Evolutionary conservation across 2,329 filamentous ascomycete species (phyloP).

Genomic region (Penicillium freii): DNA sequence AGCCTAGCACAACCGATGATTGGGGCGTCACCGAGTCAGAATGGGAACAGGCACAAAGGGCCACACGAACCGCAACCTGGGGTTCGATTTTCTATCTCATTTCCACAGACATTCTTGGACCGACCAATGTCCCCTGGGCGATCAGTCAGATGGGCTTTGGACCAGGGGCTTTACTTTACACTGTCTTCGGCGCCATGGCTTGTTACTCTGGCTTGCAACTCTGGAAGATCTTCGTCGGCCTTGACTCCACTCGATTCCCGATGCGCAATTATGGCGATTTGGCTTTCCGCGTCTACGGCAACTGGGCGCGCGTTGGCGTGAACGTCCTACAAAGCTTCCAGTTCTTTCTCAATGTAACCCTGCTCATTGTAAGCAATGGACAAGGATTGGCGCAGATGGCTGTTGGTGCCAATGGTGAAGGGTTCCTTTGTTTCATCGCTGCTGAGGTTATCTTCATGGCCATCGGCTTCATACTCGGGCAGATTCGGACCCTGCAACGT

Average conservation of each 20-base stretch:
- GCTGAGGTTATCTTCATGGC: slow-evolving; percentile 53
- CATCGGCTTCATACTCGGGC: slow-evolving; percentile 54
- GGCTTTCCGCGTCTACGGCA: slow-evolving; percentile 50
- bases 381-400: slow-evolving; percentile 52
- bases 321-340: slow-evolving; percentile 47
- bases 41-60: slow-evolving; percentile 49
- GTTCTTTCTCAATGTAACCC: slow-evolving; percentile 16
- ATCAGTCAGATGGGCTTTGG: slow-evolving; percentile 43
- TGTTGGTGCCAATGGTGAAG: slow-evolving; percentile 9
- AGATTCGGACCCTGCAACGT: slow-evolving; percentile 53
- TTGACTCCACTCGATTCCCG: slow-evolving; percentile 51
- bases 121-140: slow-evolving; percentile 37
- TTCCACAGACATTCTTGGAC: slow-evolving; percentile 51
- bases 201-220: slow-evolving; percentile 44
- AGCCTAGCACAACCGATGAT: not conserved
- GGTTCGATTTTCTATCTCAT: slow-evolving; percentile 52
- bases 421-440: slow-evolving; percentile 54
- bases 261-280: slow-evolving; percentile 50
- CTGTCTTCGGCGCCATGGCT: slow-evolving; percentile 44
- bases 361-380: slow-evolving; percentile 34
- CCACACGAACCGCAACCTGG: slow-evolving; percentile 48
- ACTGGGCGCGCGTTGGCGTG: slow-evolving; percentile 46
- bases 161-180: slow-evolving; percentile 41
- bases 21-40: slow-evolving; percentile 30
- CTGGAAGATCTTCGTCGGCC: slow-evolving; percentile 47